Conservation (phyloP, 352 stramenopile species). For the Pythium phragmiticola region DNA sequence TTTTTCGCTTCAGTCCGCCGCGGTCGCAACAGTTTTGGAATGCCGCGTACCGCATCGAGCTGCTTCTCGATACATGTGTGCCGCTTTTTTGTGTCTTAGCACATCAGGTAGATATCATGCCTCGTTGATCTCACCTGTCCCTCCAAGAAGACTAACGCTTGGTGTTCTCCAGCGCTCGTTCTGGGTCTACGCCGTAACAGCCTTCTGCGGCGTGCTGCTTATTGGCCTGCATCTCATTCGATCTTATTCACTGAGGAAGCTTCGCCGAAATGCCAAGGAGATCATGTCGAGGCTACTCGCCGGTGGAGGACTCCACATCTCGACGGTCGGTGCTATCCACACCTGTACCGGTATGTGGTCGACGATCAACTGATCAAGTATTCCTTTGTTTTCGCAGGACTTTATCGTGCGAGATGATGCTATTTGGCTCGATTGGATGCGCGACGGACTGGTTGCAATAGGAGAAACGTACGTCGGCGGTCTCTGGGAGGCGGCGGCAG, state of each 20-base stretch:
- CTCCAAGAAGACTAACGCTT: neutral
- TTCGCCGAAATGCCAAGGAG: conserved; percentile 58
- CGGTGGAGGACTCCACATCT: conserved; percentile 56
- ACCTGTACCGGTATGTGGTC: neutral
- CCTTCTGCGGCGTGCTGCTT: conserved; percentile 53
- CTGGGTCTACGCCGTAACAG: conserved; percentile 72
- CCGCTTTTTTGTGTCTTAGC: conserved; percentile 77
- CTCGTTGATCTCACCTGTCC: neutral
- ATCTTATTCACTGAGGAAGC: conserved; percentile 69
- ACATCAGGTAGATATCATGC: conserved; percentile 51
- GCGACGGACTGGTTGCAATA: conserved; percentile 77
- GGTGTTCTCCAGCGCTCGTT: conserved; percentile 53
- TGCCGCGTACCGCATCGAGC: conserved; percentile 76
- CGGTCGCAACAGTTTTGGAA: conserved; percentile 79
- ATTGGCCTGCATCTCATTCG: conserved; percentile 67
- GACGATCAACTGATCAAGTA: neutral
- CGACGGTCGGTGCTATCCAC: conserved; percentile 32
- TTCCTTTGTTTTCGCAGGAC: conserved; percentile 35
- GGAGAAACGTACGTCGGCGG: conserved; percentile 80
- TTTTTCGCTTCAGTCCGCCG: conserved; percentile 74
- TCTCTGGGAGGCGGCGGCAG: conserved; percentile 60
- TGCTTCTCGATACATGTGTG: conserved; percentile 73
- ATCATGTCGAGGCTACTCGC: conserved; percentile 76
- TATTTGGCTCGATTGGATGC: conserved; percentile 89
- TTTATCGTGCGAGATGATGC: conserved; percentile 77